Evolutionary conservation across 2,329 filamentous ascomycete species (phyloP), one percentile per base, ranked within the genome.

Genomic region (Penicillium hesseltinei): DNA sequence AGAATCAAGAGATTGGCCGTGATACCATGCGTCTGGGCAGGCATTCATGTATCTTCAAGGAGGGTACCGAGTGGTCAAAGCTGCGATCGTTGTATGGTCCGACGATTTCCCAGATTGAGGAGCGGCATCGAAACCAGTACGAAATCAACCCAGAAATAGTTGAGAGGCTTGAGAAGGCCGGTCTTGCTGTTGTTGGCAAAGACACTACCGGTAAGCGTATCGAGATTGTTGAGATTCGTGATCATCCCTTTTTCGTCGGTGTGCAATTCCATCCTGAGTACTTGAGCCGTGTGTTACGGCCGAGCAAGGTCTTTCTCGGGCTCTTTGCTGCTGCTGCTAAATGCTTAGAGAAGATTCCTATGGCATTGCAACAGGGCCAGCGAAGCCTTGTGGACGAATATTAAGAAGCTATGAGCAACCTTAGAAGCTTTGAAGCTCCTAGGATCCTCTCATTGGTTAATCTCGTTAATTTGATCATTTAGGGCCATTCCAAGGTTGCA

Each of bases 261-360:
- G 89, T 94, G 9, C 92, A 96, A 75, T 93, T 89, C 74, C 92
- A 96, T 73, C 91, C 92, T 2, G 92, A 97, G 75, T 96, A 93
- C 71, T 80, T 90, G 50, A 88, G 84, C 65, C 83, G 88, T 51
- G 91, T 94, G 2, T 77, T 95, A 60, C 80, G 84, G 49, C 90
- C 90, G 0, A 88, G 84, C 69, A 85, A 85, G 71, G 87, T 90
- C 1, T 94, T 91, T 76, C 81, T 96, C 23, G 92, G 92, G 46
- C 92, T 96, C 72, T 84, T 96, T 46, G 91, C 92, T 33, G 90
- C 91, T 2, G 85, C 85, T 51, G 84, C 88, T 2, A 89, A 88
- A 15, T 82, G 87, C 69, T 77, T 93, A 46, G 84, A 80, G 7
- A 69, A 77, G 54, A 69, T 73, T 17, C 73, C 66, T 3, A 45